These are phyloP conservation scores for Rheum nobile DNA, from an alignment of 148 eudicot genomes.

Conservation along the genomic window DNA sequence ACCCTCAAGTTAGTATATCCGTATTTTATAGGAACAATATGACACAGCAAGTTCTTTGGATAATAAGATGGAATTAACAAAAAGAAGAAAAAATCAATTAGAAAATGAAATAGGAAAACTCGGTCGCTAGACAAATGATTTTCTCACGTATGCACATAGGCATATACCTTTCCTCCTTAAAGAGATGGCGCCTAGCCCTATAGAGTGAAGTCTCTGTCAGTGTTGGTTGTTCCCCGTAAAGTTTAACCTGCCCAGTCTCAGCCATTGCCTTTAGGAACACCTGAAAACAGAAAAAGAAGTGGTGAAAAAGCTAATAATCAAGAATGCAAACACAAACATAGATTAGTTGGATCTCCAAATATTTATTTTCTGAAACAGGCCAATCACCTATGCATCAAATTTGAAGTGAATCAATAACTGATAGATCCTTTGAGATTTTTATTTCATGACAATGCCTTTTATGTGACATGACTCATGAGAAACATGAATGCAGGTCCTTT, in stretches of 20 bases:
- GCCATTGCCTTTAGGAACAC: conserved; percentile 99
- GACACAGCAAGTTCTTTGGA: background rate
- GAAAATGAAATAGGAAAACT: background rate
- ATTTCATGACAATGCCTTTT: background rate
- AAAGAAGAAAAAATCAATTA: background rate
- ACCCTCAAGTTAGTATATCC: background rate
- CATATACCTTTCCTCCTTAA: conserved; percentile 84
- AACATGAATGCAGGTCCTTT: background rate
- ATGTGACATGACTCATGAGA: background rate
- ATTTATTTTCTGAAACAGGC: background rate
- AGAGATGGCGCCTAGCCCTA: conserved; percentile 90
- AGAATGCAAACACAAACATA: background rate
- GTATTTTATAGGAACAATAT: background rate
- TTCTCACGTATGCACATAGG: background rate
- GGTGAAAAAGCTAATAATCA: background rate
- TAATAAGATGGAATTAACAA: background rate
- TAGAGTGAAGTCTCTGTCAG: conserved; percentile 79
- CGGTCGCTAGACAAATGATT: background rate
- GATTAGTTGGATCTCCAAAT: background rate
- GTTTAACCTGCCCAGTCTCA: conserved; percentile 92
- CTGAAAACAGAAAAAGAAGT: conserved; percentile 20
- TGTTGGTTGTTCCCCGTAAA: conserved; percentile 88
- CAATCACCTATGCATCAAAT: background rate
- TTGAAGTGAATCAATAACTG: background rate
- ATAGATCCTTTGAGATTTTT: background rate